Conservation (phyloP, 306 rosid species). For the Quercus wislizeni region DNA sequence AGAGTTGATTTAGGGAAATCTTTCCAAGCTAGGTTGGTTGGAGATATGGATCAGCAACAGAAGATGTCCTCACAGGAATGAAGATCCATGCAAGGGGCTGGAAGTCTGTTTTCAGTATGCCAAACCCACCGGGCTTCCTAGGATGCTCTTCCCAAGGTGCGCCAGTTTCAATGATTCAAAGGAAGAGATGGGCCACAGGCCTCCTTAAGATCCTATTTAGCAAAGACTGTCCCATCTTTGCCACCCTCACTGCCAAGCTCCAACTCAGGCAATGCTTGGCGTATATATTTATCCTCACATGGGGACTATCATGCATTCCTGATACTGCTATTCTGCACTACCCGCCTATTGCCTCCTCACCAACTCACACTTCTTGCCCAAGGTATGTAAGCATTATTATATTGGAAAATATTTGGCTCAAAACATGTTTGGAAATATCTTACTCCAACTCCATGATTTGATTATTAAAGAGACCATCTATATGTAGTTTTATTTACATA, state of each 20-base stretch:
- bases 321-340: constrained; percentile 14
- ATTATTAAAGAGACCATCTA: too few relatives aligned
- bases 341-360: constrained; percentile 34
- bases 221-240: constrained; percentile 10
- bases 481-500: too few relatives aligned
- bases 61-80: constrained; percentile 32
- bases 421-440: too few relatives aligned
- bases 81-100: constrained; percentile 27
- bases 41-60: constrained; percentile 27
- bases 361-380: constrained; percentile 33
- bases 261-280: constrained; percentile 22
- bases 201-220: constrained; percentile 19
- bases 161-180: constrained; percentile 11
- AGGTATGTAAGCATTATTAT: constrained; percentile 3
- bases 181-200: constrained; percentile 33
- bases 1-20: not conserved
- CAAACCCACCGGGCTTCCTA: constrained; percentile 26
- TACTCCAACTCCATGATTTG: too few relatives aligned
- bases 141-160: constrained; percentile 9
- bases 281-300: constrained; percentile 13
- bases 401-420: too few relatives aligned
- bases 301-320: constrained; percentile 18
- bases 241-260: constrained; percentile 8
- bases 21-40: constrained; percentile 24
- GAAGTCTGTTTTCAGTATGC: constrained; percentile 17